Base-by-base conservation (phyloP, 1,284 basidiomycete genomes). In the Cerioporus squamosus region DNA sequence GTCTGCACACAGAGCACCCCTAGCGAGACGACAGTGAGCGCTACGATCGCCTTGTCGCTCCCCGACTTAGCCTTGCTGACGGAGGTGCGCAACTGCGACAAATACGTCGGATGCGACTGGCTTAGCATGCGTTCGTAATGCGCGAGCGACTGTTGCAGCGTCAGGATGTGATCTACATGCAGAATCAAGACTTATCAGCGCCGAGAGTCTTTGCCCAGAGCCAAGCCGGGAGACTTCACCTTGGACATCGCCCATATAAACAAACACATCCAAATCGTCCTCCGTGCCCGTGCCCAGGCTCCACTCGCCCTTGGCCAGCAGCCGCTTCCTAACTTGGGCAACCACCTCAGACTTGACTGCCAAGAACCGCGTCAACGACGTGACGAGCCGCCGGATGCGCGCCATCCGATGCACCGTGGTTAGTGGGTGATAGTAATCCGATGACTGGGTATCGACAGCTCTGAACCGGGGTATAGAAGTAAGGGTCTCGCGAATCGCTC, bases 181-280 rank as follows among this genome's bases (percentile, higher is more conserved):
- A 46, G 17, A 33, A 44, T n/a, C 20, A 18, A 23, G 7, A 15
- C 7, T 17, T n/a, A 17, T 51, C 33, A 51, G 39, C 23, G 39
- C 49, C 39, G 49, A 51, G 49, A 29, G 20, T 51, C 49, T 42
- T n/a, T 14, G 10, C 38, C 23, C 18, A 18, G 15, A 39, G 38
- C 49, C 17, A 14, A 44, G 42, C 14, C n/a, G 36, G 33, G 68
- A 14, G 1, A 5, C 2, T 5, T 23, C 62, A 93, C 93, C 95
- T 80, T 96, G 92, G 3, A 98, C 85, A 73, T 98, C 96, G 45
- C 93, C 94, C 76, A 97, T 86, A 72, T 98, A 95, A 17, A 95
- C 92, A 5, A 84, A 88, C 38, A 94, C 82, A 63, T 92, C 90
- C n/a, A 80, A 67, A 51, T 83, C 80, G 38, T 86, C 81, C 20